Conservation (phyloP, 1,284 basidiomycete species). For the Moniliophthora roreri region DNA sequence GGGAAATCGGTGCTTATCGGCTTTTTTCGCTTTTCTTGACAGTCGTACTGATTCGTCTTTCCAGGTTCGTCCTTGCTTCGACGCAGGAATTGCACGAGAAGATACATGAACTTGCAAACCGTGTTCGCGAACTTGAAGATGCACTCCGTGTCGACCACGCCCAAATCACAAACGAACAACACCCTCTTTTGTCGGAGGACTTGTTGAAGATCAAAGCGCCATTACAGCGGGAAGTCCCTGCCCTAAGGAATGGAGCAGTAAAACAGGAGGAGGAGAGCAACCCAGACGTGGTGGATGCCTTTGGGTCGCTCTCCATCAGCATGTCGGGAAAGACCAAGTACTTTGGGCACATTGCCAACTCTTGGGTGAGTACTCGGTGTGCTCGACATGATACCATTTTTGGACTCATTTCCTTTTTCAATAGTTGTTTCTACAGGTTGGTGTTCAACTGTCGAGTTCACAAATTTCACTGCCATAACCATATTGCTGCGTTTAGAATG, state of each 20-base stretch:
- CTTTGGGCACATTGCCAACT: conserved; percentile 73
- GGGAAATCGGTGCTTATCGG: conserved; percentile 63
- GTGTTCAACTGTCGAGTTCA: conserved; percentile 13
- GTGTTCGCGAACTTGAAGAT: conserved; percentile 79
- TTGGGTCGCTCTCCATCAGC: conserved; percentile 71
- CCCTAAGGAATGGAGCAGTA: conserved; percentile 26
- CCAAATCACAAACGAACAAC: conserved; percentile 57
- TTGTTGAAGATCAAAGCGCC: conserved; percentile 71
- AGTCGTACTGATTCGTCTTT: conserved; percentile 10
- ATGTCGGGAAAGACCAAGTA: conserved; percentile 70
- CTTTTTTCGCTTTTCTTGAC: conserved; percentile 9
- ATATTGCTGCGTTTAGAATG: conserved; percentile 44
- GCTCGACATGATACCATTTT: conserved; percentile 5
- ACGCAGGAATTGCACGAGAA: conserved; percentile 83
- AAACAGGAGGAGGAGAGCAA: conserved; percentile 60
- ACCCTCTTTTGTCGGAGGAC: conserved; percentile 69
- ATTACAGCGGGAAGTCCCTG: conserved; percentile 56
- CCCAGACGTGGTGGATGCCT: conserved; percentile 74
- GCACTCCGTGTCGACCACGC: conserved; percentile 60
- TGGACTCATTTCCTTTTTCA: conserved; percentile 12
- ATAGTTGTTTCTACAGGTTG: conserved; percentile 75
- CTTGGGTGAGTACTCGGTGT: conserved; percentile 65
- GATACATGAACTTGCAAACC: conserved; percentile 69
- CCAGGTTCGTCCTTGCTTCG: conserved; percentile 76
- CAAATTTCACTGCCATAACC: background rate